Percentiles rank a stretch among this genome's conserved stretches.
Evolutionary conservation across 2,329 filamentous ascomycete genomes (phyloP).

Genomic region (Incumbomyces delicatus): DNA sequence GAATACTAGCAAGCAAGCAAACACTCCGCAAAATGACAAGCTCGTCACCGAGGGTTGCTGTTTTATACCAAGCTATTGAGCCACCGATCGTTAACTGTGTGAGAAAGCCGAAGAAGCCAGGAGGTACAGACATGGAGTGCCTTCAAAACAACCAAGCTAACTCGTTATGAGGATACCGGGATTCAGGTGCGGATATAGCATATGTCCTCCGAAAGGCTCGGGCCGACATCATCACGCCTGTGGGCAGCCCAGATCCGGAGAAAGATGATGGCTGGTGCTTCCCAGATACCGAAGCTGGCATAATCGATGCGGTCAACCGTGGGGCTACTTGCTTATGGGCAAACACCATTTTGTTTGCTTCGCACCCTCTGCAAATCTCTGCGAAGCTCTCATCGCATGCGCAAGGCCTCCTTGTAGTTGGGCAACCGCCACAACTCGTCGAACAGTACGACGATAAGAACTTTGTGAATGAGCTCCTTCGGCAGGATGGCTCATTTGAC

Average conservation of each 20-base stretch:
- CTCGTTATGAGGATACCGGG: conserved; percentile 31
- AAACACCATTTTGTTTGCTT: conserved; percentile 42
- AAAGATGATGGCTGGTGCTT: conserved; percentile 33
- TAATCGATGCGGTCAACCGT: conserved; percentile 30
- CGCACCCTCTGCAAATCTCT: conserved; percentile 40
- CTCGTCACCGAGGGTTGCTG: conserved; percentile 26
- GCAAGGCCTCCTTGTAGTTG: conserved; percentile 30
- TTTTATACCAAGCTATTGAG: conserved; percentile 40
- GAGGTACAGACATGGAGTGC: conserved; percentile 24
- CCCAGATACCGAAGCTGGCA: conserved; percentile 35
- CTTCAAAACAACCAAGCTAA: conserved; percentile 15
- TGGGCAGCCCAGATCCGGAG: conserved; percentile 22
- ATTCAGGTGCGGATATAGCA: conserved; percentile 42
- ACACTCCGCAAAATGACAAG: neutral
- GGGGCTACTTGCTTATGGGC: conserved; percentile 42
- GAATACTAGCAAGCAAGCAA: no score
- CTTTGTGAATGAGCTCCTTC: conserved; percentile 37
- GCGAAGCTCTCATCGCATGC: conserved; percentile 23
- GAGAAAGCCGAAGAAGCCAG: conserved; percentile 41
- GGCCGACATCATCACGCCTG: conserved; percentile 27
- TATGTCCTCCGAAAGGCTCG: conserved; percentile 28
- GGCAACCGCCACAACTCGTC: conserved; percentile 39
- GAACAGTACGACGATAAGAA: conserved; percentile 44
- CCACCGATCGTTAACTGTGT: conserved; percentile 40
- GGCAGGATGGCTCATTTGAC: conserved; percentile 28